Evolutionary conservation across 2,329 filamentous ascomycete species (phyloP), one percentile per base, ranked within the genome.

Genomic region (Bipolaris bicolor): DNA sequence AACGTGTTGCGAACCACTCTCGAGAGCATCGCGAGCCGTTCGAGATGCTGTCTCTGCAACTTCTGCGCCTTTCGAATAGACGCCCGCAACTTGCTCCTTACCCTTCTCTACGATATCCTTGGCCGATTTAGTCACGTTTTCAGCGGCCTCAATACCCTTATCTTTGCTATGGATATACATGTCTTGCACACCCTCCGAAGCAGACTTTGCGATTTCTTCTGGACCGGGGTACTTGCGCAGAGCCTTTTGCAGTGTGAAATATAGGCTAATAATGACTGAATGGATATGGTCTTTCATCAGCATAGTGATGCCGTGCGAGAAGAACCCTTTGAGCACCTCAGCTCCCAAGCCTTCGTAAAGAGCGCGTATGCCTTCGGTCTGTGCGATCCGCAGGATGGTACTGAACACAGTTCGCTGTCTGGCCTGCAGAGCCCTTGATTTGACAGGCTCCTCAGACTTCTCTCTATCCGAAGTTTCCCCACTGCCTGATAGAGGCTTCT

Each of bases 281-380:
- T 96, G 90, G 7, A 95, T 84, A 5, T 85, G 79, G 54, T 94
- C 90, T 76, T 97, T 97, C 57, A 90, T 86, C 52, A 94, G 79
- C 90, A 96, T 96, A 1, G 92, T 94, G 49, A 92, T 84, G 0
- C 92, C 92, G 68, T 97, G 92, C 20, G 87, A 88, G 68, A 97
- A 88, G 78, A 96, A 96, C 0, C 90, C 90, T 68, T 92, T 93
- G 7, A 93, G 76, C 3, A 96, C 82, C 76, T 96, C 91, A 4
- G 88, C 90, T 13, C 82, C 83, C 0, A 96, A 79, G 5, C 92
- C 92, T 47, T 89, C 86, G 71, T 96, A 97, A 7, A 96, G 77
- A 0, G 87, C 89, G 3, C 73, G 71, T 0, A 88, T 58, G 0
- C 92, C 92, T 69, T 96, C 90, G 0, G 79, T 81, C 44, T 81